A percentile compares a stretch with the other conserved stretches of the same genome.
Evolutionary conservation across 1,284 basidiomycete species (phyloP).

Genomic region (Marasmius sp.): DNA sequence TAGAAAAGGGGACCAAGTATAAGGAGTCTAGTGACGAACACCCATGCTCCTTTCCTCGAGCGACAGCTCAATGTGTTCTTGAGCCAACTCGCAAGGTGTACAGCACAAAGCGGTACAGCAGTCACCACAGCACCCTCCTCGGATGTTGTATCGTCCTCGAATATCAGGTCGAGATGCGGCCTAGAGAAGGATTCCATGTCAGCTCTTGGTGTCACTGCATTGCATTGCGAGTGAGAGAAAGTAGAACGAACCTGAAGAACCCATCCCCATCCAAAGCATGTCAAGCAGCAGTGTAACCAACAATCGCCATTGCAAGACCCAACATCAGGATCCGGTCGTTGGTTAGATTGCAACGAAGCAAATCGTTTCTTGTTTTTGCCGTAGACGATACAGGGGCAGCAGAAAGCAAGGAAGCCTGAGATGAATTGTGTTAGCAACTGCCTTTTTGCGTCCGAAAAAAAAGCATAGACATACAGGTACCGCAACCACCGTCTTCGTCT

Average conservation of each 20-base stretch:
- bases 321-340: constrained; percentile 9
- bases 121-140: constrained; percentile 27
- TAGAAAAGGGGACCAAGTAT: background rate
- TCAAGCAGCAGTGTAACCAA: background rate
- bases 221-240: background rate
- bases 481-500: constrained; percentile 19
- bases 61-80: constrained; percentile 35
- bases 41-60: constrained; percentile 28
- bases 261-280: constrained; percentile 6
- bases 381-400: constrained; percentile 15
- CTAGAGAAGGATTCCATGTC: constrained; percentile 10
- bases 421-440: background rate
- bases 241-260: constrained; percentile 23
- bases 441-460: background rate
- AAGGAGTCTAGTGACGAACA: background rate
- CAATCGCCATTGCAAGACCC: constrained; percentile 4
- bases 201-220: background rate
- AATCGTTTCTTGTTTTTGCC: constrained; percentile 10
- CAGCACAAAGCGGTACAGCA: constrained; percentile 33
- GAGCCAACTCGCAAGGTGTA: constrained; percentile 35
- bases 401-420: constrained; percentile 5
- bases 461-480: constrained; percentile 31
- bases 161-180: constrained; percentile 26
- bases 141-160: constrained; percentile 34
- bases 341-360: constrained; percentile 8